Conservation (phyloP, 306 rosid species). For the Ochetophila trinervis region DNA sequence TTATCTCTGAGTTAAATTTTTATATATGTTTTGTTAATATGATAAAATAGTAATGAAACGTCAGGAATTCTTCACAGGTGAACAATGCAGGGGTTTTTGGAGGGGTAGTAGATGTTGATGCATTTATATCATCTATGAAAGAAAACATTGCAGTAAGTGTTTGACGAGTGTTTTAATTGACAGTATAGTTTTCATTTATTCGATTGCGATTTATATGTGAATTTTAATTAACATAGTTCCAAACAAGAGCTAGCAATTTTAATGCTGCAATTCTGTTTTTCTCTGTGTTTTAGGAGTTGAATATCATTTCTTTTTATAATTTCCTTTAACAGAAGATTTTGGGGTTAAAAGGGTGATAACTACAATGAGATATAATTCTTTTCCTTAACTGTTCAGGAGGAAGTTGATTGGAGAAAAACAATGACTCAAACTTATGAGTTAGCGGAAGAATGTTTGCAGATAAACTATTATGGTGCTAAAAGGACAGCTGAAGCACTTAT, state of each 20-base stretch:
- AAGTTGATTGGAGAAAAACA: conserved; percentile 30
- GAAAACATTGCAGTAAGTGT: not conserved
- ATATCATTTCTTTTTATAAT: too few species aligned
- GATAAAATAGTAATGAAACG: not conserved
- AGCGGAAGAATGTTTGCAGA: conserved; percentile 38
- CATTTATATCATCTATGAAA: not conserved
- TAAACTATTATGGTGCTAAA: conserved; percentile 55
- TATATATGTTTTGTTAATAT: not conserved
- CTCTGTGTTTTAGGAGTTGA: too few species aligned
- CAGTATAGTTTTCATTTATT: not conserved
- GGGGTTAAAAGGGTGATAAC: not conserved
- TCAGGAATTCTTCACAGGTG: not conserved
- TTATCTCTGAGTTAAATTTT: too few species aligned
- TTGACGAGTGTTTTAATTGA: too few species aligned
- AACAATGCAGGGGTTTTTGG: conserved; percentile 18
- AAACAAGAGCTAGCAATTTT: too few species aligned
- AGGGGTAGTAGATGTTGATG: not conserved
- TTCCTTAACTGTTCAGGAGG: conserved; percentile 17
- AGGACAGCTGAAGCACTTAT: conserved; percentile 34
- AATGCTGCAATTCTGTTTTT: too few species aligned
- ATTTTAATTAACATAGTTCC: too few species aligned
- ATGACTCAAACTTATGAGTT: conserved; percentile 29
- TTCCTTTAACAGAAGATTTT: too few species aligned
- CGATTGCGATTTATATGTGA: not conserved
- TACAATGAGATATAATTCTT: not conserved